Base-by-base conservation (phyloP, 495 filamentous ascomycete species). In the Daldinia grandis region DNA sequence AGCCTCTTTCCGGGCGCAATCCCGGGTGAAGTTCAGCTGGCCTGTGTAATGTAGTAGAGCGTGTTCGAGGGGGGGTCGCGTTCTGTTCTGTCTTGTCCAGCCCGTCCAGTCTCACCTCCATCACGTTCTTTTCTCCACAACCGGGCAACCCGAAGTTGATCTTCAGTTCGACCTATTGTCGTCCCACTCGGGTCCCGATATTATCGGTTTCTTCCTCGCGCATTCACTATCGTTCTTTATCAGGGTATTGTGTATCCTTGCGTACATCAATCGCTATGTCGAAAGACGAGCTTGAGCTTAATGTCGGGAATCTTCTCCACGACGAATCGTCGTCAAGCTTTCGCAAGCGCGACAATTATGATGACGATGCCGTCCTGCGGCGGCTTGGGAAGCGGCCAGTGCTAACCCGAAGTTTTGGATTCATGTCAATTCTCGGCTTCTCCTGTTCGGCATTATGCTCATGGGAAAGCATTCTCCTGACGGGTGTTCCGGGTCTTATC, bases 371-470 rank as follows among this genome's bases (percentile, higher is more conserved):
- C 4, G 33, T 37, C 19, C 30, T 57, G 7, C 54, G 54, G 12
- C 54, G 54, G 4, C 54, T 57, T 7, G 54, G 54, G 21, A 57
- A 57, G 21, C 54, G 54, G 2, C 54, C 54, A 5, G 12, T 57
- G 12, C 31, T 57, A 8, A 57, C 54, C 15, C 54, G 54, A 37
- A 37, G 33, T 35, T 86, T 83, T 66, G 78, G 77, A 30, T 81
- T 84, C 72, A 71, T 86, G 53, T 81, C 80, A 2, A 84, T 82
- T 50, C 69, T 85, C 12, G 84, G 83, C 0, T 83, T 86, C 47
- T 81, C 81, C 1, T 83, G 77, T 42, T 81, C 81, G 1, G 80
- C 81, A 33, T 67, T 85, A 68, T 66, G 79, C 0, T 84, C 83
- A 1, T 85, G 81, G 83, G 83, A 86, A 51, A 81, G 78, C 6